Conservation (phyloP, 2,329 filamentous ascomycete species). For the Decorospora gaudefroyi region DNA sequence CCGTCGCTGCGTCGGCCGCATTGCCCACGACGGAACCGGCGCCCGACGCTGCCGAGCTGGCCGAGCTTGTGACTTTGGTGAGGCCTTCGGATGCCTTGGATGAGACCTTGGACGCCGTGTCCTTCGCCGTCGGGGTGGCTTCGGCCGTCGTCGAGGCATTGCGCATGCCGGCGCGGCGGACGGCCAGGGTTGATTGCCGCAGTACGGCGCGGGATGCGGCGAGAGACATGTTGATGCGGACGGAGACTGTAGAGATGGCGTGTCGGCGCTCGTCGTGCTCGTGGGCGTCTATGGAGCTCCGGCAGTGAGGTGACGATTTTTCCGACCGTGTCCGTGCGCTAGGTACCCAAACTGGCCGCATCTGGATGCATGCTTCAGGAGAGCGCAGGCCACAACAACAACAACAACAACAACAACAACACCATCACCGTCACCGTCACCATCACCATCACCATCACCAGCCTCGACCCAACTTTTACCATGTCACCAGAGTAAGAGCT, state of each 20-base stretch:
- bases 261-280: conserved; percentile 22
- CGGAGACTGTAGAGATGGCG: conserved; percentile 25
- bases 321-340: conserved; percentile 22
- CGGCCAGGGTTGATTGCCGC: conserved; percentile 51
- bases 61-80: conserved; percentile 77
- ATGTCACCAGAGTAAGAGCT: too few species aligned
- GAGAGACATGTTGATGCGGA: conserved; percentile 53
- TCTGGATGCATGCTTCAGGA: too few species aligned
- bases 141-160: conserved; percentile 57
- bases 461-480: too few species aligned
- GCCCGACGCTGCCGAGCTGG: conserved; percentile 74
- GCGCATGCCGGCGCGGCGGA: conserved; percentile 52
- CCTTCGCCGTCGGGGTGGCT: conserved; percentile 53
- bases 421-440: too few species aligned
- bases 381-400: too few species aligned
- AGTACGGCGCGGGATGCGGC: conserved; percentile 53
- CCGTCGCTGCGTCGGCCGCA: conserved; percentile 53
- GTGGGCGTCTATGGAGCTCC: conserved; percentile 20
- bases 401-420: too few species aligned
- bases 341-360: too few species aligned
- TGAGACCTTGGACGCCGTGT: conserved; percentile 64
- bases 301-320: conserved; percentile 27
- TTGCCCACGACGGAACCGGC: conserved; percentile 62
- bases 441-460: too few species aligned
- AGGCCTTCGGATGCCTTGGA: conserved; percentile 82